phyloP scores from a whole-genome alignment of 306 rosid genomes.

The Medicago ruthenica region DNA sequence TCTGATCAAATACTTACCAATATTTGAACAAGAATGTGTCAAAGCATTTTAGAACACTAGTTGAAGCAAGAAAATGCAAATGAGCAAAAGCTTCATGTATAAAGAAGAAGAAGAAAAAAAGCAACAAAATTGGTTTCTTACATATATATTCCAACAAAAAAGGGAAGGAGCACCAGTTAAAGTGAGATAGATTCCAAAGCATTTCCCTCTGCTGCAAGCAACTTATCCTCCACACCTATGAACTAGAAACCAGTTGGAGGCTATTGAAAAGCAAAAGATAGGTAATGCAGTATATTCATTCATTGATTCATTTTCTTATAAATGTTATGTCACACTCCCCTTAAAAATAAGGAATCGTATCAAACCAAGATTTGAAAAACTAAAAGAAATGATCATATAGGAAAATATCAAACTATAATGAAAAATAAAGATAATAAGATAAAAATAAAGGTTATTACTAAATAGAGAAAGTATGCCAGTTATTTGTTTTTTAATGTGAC shows the following conservation, averaged over 20 bases:
- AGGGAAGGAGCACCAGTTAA: background rate
- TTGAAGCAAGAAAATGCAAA: background rate
- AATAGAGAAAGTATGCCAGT: background rate
- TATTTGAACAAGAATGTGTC: no score
- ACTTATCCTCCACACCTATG: constrained; percentile 5
- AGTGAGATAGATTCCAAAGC: constrained; percentile 46
- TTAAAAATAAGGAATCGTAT: constrained; percentile 32
- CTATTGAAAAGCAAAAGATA: background rate
- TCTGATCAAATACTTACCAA: no score
- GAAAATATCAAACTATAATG: background rate
- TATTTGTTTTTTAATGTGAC: background rate
- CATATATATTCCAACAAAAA: constrained; percentile 29
- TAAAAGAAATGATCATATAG: background rate
- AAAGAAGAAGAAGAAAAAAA: background rate
- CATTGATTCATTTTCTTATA: constrained; percentile 7
- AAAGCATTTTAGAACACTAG: background rate
- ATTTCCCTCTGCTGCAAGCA: constrained; percentile 38
- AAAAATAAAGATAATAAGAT: background rate
- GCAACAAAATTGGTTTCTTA: constrained; percentile 35
- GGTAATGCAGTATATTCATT: constrained; percentile 19
- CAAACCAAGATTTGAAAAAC: constrained; percentile 26
- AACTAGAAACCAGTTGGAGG: constrained; percentile 32
- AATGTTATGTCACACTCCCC: constrained; percentile 41
- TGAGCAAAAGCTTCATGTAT: background rate
- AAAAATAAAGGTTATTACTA: background rate